Evolutionary conservation across 306 rosid genomes (phyloP), one percentile per base, ranked within the genome.

Genomic region (Spatholobus suberectus): DNA sequence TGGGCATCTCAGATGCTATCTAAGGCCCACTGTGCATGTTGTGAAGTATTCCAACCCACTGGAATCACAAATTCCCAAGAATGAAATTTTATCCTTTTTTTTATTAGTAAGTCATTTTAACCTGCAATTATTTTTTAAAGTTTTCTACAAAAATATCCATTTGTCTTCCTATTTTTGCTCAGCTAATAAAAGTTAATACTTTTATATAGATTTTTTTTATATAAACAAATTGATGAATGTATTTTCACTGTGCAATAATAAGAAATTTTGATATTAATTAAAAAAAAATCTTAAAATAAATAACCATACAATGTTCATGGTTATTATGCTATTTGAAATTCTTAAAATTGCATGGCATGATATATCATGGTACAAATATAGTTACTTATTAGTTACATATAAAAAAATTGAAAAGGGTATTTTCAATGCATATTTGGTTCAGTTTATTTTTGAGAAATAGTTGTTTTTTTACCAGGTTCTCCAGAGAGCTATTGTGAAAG

Each of bases 261-360:
- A 54, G 63, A 49, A 47, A 72, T 4, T 6, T 6, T 32, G 65
- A 35, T 11, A 54, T 21, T 52, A 52, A 51, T 32, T 9, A 29
- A 5, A 1, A 12, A n/a, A n/a, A n/a, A n/a, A n/a, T n/a, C n/a
- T n/a, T 71, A 21, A 49, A 49, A 17, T 13, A 44, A 70, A 46
- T 24, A 70, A 44, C 21, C 23, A 44, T 26, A 10, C 27, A 32
- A 49, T 32, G 41, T 27, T 59, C 17, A 27, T 49, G 23, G 27
- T 34, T 32, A 34, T 73, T 73, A 52, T 32, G 47, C 49, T 51
- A 52, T 52, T 35, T 73, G 44, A 73, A 73, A 52, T 32, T 26
- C 76, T 20, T 6, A 73, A 34, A 52, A 34, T 34, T 51, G 78
- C 37, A 18, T 17, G 61, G 26, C 41, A 27, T 27, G 24, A 47